phyloP scores from a whole-genome alignment of 2,329 filamentous ascomycete genomes.

The Ascochyta lentis region DNA sequence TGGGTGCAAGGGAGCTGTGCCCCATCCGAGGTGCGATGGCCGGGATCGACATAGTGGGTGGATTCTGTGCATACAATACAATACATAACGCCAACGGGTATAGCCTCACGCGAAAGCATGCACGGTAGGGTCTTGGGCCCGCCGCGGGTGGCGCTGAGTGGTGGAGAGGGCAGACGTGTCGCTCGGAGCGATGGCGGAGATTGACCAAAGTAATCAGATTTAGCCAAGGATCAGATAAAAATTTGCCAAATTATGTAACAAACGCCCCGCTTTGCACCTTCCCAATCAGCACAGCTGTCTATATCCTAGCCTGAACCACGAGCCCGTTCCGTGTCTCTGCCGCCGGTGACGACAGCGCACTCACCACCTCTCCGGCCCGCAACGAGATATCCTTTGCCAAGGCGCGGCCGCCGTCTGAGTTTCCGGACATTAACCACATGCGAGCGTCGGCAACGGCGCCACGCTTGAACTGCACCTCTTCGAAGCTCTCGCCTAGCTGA shows the following conservation, averaged over 20 bases:
- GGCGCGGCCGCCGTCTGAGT: conserved; percentile 42
- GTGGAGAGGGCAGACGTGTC: conserved; percentile 19
- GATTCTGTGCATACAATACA: conserved; percentile 8
- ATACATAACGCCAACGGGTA: conserved; percentile 19
- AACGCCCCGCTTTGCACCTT: conserved; percentile 18
- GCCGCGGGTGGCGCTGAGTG: conserved; percentile 14
- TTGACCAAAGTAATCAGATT: conserved; percentile 29
- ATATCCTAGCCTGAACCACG: conserved; percentile 44
- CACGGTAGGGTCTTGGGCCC: conserved; percentile 18
- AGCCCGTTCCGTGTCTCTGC: conserved; percentile 24
- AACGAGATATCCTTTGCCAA: conserved; percentile 46
- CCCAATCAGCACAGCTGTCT: conserved; percentile 11
- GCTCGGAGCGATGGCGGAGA: conserved; percentile 21
- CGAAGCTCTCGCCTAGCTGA: conserved; percentile 45
- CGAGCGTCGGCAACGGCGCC: conserved; percentile 35
- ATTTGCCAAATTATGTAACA: conserved; percentile 31
- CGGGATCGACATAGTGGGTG: conserved; percentile 33
- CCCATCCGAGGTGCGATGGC: conserved; percentile 30
- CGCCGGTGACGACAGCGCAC: conserved; percentile 26
- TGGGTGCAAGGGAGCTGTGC: conserved; percentile 26
- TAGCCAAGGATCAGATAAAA: conserved; percentile 40
- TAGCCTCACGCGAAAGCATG: conserved; percentile 27
- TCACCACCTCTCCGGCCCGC: conserved; percentile 43
- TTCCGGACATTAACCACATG: conserved; percentile 44
- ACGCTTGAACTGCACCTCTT: conserved; percentile 49